A percentile compares a stretch with the other conserved stretches of the same genome.
Conservation (phyloP, 345 rosid genomes). For the Rhodomyrtus tomentosa region DNA sequence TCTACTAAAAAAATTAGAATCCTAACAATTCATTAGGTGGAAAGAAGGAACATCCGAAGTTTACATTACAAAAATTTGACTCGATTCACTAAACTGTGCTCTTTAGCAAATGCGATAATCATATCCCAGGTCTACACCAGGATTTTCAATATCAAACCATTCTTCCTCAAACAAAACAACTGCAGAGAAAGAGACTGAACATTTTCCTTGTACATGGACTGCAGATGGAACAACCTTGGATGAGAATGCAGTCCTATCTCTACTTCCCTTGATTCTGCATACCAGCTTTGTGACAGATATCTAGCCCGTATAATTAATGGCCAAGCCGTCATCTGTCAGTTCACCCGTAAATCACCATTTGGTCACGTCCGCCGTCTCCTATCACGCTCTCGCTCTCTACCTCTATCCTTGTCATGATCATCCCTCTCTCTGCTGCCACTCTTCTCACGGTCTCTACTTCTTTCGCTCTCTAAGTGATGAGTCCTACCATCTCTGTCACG, state of each 20-base stretch:
- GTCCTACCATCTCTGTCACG: slow-evolving; percentile 34
- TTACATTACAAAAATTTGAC: neutral
- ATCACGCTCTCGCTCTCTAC: slow-evolving; percentile 66
- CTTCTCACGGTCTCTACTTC: slow-evolving; percentile 55
- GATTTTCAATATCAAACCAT: neutral
- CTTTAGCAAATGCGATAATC: neutral
- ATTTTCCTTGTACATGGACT: neutral
- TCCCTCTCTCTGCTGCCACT: slow-evolving; percentile 68
- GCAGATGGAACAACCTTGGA: neutral
- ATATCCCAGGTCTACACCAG: neutral
- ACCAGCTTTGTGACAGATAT: neutral
- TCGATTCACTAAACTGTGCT: neutral
- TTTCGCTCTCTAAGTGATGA: slow-evolving; percentile 38
- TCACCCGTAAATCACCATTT: neutral
- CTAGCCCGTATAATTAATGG: neutral
- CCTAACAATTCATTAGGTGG: neutral
- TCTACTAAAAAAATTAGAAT: neutral
- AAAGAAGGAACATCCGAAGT: neutral
- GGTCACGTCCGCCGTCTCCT: slow-evolving; percentile 52
- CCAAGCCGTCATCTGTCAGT: neutral
- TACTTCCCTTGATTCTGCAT: neutral
- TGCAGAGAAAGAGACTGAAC: neutral
- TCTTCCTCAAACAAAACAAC: neutral
- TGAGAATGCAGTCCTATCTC: neutral
- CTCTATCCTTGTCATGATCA: slow-evolving; percentile 49